Evolutionary conservation across 2,329 filamentous ascomycete species (phyloP).

Genomic region (Calonectria ilicicola): DNA sequence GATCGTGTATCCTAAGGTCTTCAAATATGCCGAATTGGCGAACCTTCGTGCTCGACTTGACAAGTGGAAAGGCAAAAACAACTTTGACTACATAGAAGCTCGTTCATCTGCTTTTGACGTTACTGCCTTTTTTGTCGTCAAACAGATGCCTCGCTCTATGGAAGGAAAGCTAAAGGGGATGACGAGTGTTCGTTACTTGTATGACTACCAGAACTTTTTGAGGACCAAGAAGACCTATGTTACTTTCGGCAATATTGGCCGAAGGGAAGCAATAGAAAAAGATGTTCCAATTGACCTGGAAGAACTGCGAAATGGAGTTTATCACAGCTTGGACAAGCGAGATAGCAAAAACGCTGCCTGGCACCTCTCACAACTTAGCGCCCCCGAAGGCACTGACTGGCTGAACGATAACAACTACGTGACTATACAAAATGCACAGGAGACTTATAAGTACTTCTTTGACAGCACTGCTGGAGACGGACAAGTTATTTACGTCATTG

Average conservation of each 20-base stretch:
- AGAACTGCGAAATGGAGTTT: not conserved
- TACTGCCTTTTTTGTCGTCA: constrained; percentile 1
- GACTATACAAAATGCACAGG: not conserved
- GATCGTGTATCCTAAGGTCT: not conserved
- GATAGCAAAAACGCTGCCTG: not conserved
- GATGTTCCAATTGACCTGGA: not conserved
- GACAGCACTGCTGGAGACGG: not conserved
- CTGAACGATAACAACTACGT: not conserved
- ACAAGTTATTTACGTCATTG: not conserved
- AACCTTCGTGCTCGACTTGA: not conserved
- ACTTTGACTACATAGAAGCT: not conserved
- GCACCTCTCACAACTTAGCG: not conserved
- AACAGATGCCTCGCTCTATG: constrained; percentile 5
- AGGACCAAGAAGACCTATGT: not conserved
- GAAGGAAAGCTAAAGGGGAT: constrained; percentile 1
- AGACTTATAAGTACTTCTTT: not conserved
- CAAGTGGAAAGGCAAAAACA: constrained; percentile 2
- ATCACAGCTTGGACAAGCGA: not conserved
- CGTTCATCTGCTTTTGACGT: not conserved
- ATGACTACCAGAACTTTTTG: constrained; percentile 8
- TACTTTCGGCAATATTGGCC: constrained; percentile 2
- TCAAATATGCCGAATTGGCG: not conserved
- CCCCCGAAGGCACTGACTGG: not conserved
- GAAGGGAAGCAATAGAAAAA: not conserved
- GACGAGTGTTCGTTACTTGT: not conserved